These are phyloP conservation scores for Aspergillus oerlinghausenensis DNA, from an alignment of 2,329 filamentous ascomycete species.

Conservation along the genomic window DNA sequence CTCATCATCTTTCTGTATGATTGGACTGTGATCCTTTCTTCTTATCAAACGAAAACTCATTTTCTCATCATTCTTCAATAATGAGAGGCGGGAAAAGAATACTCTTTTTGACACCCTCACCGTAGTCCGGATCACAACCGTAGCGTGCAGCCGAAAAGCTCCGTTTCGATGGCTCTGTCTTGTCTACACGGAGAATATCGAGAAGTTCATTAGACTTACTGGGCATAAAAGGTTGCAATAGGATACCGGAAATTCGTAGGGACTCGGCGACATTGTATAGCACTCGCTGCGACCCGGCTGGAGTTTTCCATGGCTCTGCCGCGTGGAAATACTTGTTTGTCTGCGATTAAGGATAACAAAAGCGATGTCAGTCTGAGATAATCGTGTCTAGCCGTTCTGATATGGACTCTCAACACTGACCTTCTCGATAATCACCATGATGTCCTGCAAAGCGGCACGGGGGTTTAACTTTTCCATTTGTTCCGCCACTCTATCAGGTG, in stretches of 20 bases:
- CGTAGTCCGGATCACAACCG: constrained; percentile 67
- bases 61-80: constrained; percentile 30
- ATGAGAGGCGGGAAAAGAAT: constrained; percentile 50
- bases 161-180: constrained; percentile 48
- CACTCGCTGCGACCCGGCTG: constrained; percentile 49
- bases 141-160: constrained; percentile 58
- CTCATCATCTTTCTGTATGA: constrained; percentile 12
- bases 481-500: constrained; percentile 42
- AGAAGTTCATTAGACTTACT: constrained; percentile 67
- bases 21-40: constrained; percentile 19
- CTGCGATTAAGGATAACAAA: constrained; percentile 31
- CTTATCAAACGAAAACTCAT: constrained; percentile 24
- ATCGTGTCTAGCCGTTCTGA: constrained; percentile 3
- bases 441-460: constrained; percentile 58
- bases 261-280: constrained; percentile 72
- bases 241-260: constrained; percentile 72
- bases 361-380: constrained; percentile 3
- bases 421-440: constrained; percentile 59
- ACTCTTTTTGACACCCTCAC: constrained; percentile 46
- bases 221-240: constrained; percentile 90
- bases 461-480: constrained; percentile 63
- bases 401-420: constrained; percentile 38
- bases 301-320: constrained; percentile 62
- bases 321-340: constrained; percentile 64
- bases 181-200: constrained; percentile 69